These are phyloP conservation scores for Amniculicola lignicola DNA, from an alignment of 495 filamentous ascomycete species.

Conservation along the genomic window DNA sequence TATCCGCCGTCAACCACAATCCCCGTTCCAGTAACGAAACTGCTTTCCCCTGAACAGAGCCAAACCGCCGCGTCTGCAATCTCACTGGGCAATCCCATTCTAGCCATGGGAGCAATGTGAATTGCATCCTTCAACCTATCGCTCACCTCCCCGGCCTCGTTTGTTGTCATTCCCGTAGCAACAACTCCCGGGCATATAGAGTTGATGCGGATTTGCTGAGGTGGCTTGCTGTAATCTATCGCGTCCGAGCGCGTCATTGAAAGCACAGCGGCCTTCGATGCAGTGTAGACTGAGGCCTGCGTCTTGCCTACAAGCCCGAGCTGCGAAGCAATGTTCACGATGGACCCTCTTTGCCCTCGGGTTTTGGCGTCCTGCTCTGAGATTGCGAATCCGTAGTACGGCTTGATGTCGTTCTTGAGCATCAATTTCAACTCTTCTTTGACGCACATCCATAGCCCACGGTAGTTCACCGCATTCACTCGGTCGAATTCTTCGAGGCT, in stretches of 20 bases:
- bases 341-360: slow-evolving; percentile 29
- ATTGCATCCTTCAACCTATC: slow-evolving; percentile 37
- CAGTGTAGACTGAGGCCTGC: slow-evolving; percentile 41
- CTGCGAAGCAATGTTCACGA: slow-evolving; percentile 38
- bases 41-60: slow-evolving; percentile 42
- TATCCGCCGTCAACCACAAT: slow-evolving; percentile 36
- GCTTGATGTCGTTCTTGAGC: slow-evolving; percentile 45
- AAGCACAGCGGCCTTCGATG: slow-evolving; percentile 47
- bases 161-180: slow-evolving; percentile 38
- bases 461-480: slow-evolving; percentile 48
- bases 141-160: not conserved
- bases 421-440: slow-evolving; percentile 50
- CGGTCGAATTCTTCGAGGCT: slow-evolving; percentile 43
- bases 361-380: not conserved
- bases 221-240: slow-evolving; percentile 42
- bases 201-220: slow-evolving; percentile 50
- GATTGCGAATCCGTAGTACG: slow-evolving; percentile 9
- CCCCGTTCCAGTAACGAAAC: slow-evolving; percentile 41
- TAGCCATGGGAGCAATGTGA: slow-evolving; percentile 38
- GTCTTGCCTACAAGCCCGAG: slow-evolving; percentile 28
- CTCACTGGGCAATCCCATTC: slow-evolving; percentile 40
- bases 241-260: slow-evolving; percentile 41
- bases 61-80: slow-evolving; percentile 43
- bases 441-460: slow-evolving; percentile 49
- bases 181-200: slow-evolving; percentile 50